Percentiles rank a stretch among this genome's conserved stretches.
These are phyloP conservation scores for Coemansia sp. DNA, from an alignment of 192 early-diverging fungal genomes.

Conservation along the genomic window DNA sequence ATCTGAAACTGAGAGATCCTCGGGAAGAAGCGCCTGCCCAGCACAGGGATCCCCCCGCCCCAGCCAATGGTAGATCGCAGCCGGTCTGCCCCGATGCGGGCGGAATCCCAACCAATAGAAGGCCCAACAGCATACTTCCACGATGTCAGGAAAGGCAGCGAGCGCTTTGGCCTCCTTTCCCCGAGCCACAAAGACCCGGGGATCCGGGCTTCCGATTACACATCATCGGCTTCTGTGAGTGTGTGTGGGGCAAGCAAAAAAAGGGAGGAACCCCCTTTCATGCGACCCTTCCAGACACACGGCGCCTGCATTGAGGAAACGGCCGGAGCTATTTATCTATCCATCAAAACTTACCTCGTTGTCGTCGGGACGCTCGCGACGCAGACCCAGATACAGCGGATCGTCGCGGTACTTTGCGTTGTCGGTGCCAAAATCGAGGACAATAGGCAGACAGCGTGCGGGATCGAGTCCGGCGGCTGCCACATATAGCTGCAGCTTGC, in stretches of 20 bases:
- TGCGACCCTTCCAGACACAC: neutral
- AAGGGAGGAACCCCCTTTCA: no score
- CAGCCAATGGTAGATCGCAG: no score
- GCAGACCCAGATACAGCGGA: conserved; percentile 85
- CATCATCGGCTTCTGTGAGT: neutral
- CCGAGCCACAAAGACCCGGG: neutral
- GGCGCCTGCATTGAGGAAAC: neutral
- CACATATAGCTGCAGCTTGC: conserved; percentile 92
- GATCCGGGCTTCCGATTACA: neutral
- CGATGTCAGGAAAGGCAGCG: neutral
- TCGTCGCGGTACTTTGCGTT: conserved; percentile 78
- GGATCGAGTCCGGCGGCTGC: conserved; percentile 86
- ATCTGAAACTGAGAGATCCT: no score
- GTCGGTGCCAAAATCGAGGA: conserved; percentile 91
- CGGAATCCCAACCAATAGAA: no score
- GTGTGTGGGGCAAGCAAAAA: no score
- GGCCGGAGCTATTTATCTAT: neutral
- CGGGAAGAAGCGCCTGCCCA: no score
- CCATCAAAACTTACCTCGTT: conserved; percentile 42
- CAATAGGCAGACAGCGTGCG: conserved; percentile 83
- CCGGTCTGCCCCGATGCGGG: no score
- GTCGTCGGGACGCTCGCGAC: conserved; percentile 65
- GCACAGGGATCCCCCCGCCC: no score
- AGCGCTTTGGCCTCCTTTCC: neutral
- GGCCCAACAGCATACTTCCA: neutral